Conservation (phyloP, 2,329 filamentous ascomycete genomes). For the Thelonectria rubi region DNA sequence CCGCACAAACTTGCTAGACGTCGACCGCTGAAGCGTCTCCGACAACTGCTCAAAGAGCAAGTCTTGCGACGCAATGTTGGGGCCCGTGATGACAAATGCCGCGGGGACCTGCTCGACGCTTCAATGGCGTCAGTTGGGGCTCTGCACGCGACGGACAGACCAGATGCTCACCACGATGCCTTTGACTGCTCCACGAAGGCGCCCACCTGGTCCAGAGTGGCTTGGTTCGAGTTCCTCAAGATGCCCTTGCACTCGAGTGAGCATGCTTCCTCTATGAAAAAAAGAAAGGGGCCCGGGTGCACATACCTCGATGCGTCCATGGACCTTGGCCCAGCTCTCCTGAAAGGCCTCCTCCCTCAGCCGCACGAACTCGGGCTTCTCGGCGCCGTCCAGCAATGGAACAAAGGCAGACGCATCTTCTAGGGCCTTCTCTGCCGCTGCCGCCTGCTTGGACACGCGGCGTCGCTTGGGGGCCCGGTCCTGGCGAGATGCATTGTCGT, state of each 20-base stretch:
- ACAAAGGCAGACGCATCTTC: constrained; percentile 53
- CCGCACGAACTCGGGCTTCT: constrained; percentile 57
- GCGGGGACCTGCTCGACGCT: constrained; percentile 66
- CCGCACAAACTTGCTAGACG: constrained; percentile 67
- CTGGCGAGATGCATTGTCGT: constrained; percentile 48
- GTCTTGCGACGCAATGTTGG: constrained; percentile 79
- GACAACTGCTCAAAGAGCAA: constrained; percentile 77
- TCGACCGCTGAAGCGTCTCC: constrained; percentile 59
- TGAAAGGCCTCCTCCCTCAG: constrained; percentile 69
- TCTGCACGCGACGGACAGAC: neutral
- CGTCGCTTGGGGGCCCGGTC: constrained; percentile 65
- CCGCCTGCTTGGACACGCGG: constrained; percentile 57
- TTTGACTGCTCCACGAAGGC: constrained; percentile 60
- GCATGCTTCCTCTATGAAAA: constrained; percentile 34
- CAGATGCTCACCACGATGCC: constrained; percentile 42
- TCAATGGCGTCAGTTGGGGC: constrained; percentile 27
- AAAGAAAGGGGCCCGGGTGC: neutral
- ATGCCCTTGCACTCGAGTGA: constrained; percentile 54
- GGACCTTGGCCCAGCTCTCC: constrained; percentile 70
- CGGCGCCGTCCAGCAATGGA: constrained; percentile 63
- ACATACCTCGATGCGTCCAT: constrained; percentile 66
- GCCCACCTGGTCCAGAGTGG: constrained; percentile 66
- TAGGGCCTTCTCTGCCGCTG: constrained; percentile 23
- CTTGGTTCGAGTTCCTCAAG: constrained; percentile 67
- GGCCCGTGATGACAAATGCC: constrained; percentile 79